Conservation (phyloP, 148 eudicot species). For the Camellia sinensis region DNA sequence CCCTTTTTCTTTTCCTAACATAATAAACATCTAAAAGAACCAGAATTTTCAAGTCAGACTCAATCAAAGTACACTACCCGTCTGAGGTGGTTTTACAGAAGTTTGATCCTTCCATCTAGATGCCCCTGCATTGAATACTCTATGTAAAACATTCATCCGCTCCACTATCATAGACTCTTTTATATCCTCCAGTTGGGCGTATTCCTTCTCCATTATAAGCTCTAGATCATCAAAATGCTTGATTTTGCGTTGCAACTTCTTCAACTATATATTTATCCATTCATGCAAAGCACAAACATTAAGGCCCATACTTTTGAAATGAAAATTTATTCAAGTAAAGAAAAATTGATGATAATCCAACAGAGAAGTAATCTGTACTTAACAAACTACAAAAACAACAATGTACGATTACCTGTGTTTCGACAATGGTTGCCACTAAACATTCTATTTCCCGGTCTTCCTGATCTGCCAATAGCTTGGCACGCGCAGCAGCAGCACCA, state of each 20-base stretch:
- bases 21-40: background rate
- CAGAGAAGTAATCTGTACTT: background rate
- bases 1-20: background rate
- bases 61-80: conserved; percentile 17
- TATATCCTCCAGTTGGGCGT: conserved; percentile 49
- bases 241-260: conserved; percentile 66
- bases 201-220: conserved; percentile 68
- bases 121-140: conserved; percentile 43
- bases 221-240: conserved; percentile 63
- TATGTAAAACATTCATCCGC: conserved; percentile 44
- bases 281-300: conserved; percentile 11
- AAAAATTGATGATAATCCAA: background rate
- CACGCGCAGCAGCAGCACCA: conserved; percentile 95
- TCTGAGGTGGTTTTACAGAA: conserved; percentile 24
- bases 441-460: conserved; percentile 86
- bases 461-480: conserved; percentile 82
- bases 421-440: conserved; percentile 60
- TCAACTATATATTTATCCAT: conserved; percentile 43
- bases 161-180: conserved; percentile 59
- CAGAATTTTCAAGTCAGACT: conserved; percentile 1
- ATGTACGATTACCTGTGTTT: conserved; percentile 56
- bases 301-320: background rate
- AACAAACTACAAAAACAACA: background rate
- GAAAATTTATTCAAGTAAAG: background rate
- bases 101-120: conserved; percentile 49